Evolutionary conservation across 2,329 filamentous ascomycete species (phyloP), one percentile per base, ranked within the genome.

Genomic region (Hypoxylon sp.): DNA sequence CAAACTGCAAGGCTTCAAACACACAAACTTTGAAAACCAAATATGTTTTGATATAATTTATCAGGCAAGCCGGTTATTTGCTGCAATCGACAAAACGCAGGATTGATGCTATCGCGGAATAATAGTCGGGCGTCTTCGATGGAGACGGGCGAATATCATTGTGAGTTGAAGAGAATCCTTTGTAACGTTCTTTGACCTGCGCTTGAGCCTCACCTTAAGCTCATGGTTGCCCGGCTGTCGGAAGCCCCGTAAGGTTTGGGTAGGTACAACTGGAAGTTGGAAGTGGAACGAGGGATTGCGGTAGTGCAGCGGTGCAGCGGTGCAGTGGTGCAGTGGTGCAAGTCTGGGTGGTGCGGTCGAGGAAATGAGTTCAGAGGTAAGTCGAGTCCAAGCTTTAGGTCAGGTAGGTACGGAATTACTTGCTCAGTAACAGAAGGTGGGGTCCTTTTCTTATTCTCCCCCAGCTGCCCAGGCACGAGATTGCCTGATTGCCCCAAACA

Each of bases 101-200:
- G 50, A 59, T 65, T 51, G 56, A 68, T 72, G 71, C 59, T 74
- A 74, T 74, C 72, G 71, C 59, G 72, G 73, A 56, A 74, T 74
- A 59, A 74, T 74, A 64, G 72, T 73, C 56, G 73, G 71, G 62
- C 69, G 73, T 73, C 68, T 70, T 70, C 68, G 69, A 69, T 70
- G 65, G 53, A 71, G 64, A 67, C 59, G 65, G 65, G 55, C 48
- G 61, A 68, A 63, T 62, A 68, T 58, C 73, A 74, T 74, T 63
- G 71, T 74, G 64, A 59, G 54, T 60, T 54, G 24, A 54, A 60
- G 28, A 50, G 44, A 28, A n/a, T 56, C 32, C 46, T 59, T 62
- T 64, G 58, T 2, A 55, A 48, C 55, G 37, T 68, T 64, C 56
- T 62, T 65, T 47, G 17, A 64, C 61, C 56, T 62, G 17, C 39